A percentile compares a stretch with the other conserved stretches of the same genome.
phyloP scores from a whole-genome alignment of 176 grass and related monocot genomes.

The Triticum urartu region DNA sequence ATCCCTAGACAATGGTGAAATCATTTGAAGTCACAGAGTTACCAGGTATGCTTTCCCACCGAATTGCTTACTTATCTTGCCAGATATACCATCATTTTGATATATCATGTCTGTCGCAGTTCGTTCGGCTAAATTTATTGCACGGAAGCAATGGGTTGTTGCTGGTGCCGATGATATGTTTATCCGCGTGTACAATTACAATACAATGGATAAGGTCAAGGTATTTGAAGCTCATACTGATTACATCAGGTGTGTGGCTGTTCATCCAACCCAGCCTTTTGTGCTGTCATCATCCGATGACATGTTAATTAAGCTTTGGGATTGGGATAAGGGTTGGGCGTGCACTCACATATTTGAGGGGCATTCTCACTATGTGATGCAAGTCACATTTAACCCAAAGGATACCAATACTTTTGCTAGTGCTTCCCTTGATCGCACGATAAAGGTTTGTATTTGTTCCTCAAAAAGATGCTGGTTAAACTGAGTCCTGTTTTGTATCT shows the following conservation, averaged over 20 bases:
- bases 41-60: slow-evolving; percentile 54
- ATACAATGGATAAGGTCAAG: slow-evolving; percentile 96
- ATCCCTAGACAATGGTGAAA: slow-evolving; percentile 90
- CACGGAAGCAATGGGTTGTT: slow-evolving; percentile 94
- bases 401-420: slow-evolving; percentile 98
- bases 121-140: slow-evolving; percentile 87
- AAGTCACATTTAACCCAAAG: slow-evolving; percentile 99
- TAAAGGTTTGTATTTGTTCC: slow-evolving; percentile 61
- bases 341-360: slow-evolving; percentile 99
- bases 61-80: background rate
- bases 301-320: slow-evolving; percentile 99
- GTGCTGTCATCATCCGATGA: slow-evolving; percentile 97
- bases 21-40: slow-evolving; percentile 99
- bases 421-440: slow-evolving; percentile 94
- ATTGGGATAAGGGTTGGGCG: slow-evolving; percentile 97
- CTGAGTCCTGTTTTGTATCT: slow-evolving; percentile 9
- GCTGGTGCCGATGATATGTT: slow-evolving; percentile 98
- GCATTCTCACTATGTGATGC: slow-evolving; percentile 99
- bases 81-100: slow-evolving; percentile 21
- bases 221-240: slow-evolving; percentile 92
- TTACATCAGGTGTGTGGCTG: slow-evolving; percentile 96
- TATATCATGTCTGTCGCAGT: slow-evolving; percentile 55
- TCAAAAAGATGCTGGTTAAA: background rate
- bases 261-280: slow-evolving; percentile 94
- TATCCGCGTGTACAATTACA: slow-evolving; percentile 94